phyloP scores from a whole-genome alignment of 441 rosid species.

The Populus hybrid region DNA sequence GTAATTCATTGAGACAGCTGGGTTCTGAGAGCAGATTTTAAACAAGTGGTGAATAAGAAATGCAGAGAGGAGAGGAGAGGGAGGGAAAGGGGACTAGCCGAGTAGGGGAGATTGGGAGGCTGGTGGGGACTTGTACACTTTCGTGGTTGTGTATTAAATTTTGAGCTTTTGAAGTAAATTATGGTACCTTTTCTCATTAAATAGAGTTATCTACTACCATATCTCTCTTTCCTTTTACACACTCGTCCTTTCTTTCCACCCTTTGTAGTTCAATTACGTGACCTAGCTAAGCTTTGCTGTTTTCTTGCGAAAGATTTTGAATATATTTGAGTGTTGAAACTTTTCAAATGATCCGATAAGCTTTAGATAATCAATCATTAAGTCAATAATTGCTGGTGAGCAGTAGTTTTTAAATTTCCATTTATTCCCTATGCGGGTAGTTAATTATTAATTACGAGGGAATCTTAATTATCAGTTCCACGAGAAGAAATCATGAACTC shows the following conservation, averaged over 20 bases:
- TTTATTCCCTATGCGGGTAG: background rate
- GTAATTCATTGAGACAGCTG: conserved; percentile 1
- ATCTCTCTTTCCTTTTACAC: no score
- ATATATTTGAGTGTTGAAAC: conserved; percentile 3
- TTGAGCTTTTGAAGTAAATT: conserved; percentile 23
- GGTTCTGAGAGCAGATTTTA: conserved; percentile 31
- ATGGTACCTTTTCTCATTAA: background rate
- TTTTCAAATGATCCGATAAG: background rate
- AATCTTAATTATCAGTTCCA: background rate
- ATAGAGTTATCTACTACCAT: background rate
- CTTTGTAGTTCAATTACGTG: background rate
- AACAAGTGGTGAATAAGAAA: conserved; percentile 13
- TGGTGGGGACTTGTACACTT: conserved; percentile 23
- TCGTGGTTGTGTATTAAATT: conserved; percentile 26
- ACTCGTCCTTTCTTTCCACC: background rate
- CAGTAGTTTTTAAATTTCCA: background rate
- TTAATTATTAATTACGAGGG: conserved; percentile 7
- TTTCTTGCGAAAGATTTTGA: background rate
- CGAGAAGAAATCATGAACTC: background rate
- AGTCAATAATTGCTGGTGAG: background rate
- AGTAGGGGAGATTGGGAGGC: conserved; percentile 7
- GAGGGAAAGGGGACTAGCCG: background rate
- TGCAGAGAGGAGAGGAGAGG: conserved; percentile 10
- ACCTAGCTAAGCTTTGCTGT: background rate
- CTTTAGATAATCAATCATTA: background rate